Evolutionary conservation across 2,329 filamentous ascomycete genomes (phyloP), one percentile per base, ranked within the genome.

Genomic region (Cladosporium phlei): DNA sequence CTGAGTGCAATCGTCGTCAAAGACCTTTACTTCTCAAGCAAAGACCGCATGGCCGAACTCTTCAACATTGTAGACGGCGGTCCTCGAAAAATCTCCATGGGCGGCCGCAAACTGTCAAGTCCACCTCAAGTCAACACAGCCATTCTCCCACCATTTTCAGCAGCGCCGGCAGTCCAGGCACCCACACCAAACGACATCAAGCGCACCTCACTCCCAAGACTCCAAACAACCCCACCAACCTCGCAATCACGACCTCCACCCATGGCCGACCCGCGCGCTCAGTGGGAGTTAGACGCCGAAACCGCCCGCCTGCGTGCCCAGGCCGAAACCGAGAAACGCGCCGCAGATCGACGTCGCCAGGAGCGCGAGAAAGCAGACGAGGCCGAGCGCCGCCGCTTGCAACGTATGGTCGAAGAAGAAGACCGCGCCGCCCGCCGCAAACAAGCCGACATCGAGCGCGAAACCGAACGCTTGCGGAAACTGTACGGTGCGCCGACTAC

Each of bases 401-500:
- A 81, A 58, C 76, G 75, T 57, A 52, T 59, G 48, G 52, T 60
- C 21, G 60, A 75, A 70, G 46, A 65, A 33, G 85, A 89, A 59
- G 80, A 84, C 20, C 76, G 74, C 47, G 79, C 82, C 53, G 75
- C 71, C 0, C 37, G 52, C 12, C 48, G 68, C 21, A 72, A 69
- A 49, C 71, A 80, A 52, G 72, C 70, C 1, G 77, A 78, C 45
- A 58, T 76, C 11, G 71, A 95, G 27, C 79, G 80, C 33, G 90
- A 96, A 66, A 95, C 88, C 0, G 83, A 83, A 55, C 77, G 88
- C 1, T 69, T 96, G 6, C 73, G 79, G 17, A 78, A 73, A 55
- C 66, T 83, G 56, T 90, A 87, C 57, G 85, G 86, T 38, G 66
- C 74, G 40, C 46, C 52, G 7, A 35, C 45, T 11, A 37, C 30